Evolutionary conservation across 2,329 filamentous ascomycete genomes (phyloP).

Genomic region (Zymoseptoria crescenta): DNA sequence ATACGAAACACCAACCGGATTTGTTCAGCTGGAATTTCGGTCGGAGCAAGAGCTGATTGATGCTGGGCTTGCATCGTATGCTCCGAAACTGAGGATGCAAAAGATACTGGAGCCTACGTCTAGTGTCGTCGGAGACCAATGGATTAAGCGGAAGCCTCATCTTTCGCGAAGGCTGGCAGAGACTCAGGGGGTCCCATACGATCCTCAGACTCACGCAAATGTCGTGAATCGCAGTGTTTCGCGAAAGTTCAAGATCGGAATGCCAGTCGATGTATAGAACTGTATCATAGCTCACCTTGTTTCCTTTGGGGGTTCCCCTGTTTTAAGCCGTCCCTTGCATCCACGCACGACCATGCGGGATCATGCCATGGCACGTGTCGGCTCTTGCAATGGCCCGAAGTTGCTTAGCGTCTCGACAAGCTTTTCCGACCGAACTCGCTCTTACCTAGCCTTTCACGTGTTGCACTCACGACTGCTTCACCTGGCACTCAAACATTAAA

Average conservation of each 20-base stretch:
- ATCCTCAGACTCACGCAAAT: not conserved
- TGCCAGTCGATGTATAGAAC: not conserved
- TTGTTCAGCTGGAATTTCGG: conserved; percentile 20
- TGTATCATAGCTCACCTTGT: not conserved
- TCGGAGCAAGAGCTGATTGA: conserved; percentile 6
- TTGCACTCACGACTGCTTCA: not conserved
- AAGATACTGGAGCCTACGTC: not conserved
- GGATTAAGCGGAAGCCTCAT: not conserved
- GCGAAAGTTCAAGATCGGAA: not conserved
- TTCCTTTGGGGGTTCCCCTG: too few species aligned
- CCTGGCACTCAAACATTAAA: not conserved
- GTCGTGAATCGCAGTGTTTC: not conserved
- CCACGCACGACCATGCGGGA: not conserved
- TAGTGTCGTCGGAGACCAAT: not conserved
- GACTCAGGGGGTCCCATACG: not conserved
- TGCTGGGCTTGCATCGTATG: not conserved
- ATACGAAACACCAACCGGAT: conserved; percentile 27
- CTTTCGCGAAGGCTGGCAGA: not conserved
- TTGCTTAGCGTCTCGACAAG: not conserved
- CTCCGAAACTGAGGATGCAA: not conserved
- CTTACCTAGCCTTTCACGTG: not conserved
- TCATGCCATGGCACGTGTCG: not conserved
- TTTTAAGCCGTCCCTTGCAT: too few species aligned
- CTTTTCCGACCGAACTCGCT: not conserved
- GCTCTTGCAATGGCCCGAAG: not conserved